A percentile compares a stretch with the other conserved stretches of the same genome.
Evolutionary conservation across 768 basidiomycete species (phyloP).

Genomic region (Podaxis sp.): DNA sequence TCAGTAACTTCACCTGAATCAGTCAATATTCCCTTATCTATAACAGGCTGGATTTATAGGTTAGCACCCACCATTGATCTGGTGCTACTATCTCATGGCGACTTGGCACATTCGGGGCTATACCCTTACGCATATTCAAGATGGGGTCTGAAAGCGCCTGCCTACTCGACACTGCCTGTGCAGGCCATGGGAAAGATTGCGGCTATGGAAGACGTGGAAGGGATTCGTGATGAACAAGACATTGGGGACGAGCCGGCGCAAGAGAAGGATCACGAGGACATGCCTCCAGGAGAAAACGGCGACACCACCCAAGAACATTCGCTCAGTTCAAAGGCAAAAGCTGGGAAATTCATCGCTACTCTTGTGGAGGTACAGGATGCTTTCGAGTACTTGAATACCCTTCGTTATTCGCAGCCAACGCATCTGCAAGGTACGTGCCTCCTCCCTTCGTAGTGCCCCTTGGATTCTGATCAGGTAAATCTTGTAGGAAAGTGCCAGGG

Average conservation of each 20-base stretch:
- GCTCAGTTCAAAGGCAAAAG: slow-evolving; percentile 18
- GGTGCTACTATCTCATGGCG: slow-evolving; percentile 92
- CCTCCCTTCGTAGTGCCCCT: not conserved
- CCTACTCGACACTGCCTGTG: slow-evolving; percentile 92
- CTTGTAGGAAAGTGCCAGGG: slow-evolving; percentile 81
- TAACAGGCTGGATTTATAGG: slow-evolving; percentile 32
- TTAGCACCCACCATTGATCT: slow-evolving; percentile 80
- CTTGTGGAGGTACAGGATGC: slow-evolving; percentile 86
- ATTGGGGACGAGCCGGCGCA: slow-evolving; percentile 40
- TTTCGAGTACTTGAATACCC: slow-evolving; percentile 86
- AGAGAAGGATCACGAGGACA: slow-evolving; percentile 20
- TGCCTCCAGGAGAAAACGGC: slow-evolving; percentile 15
- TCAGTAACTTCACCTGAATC: slow-evolving; percentile 21
- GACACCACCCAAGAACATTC: not conserved
- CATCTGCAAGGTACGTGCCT: slow-evolving; percentile 80
- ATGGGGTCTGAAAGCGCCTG: slow-evolving; percentile 85
- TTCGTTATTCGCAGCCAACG: slow-evolving; percentile 93
- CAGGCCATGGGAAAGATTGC: slow-evolving; percentile 95
- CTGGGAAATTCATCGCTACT: slow-evolving; percentile 69
- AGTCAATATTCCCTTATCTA: slow-evolving; percentile 7
- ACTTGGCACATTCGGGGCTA: slow-evolving; percentile 84
- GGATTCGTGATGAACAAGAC: slow-evolving; percentile 71
- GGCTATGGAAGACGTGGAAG: slow-evolving; percentile 83
- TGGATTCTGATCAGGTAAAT: not conserved
- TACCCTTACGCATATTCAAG: slow-evolving; percentile 87